Evolutionary conservation across 2,329 filamentous ascomycete genomes (phyloP), one percentile per base, ranked within the genome.

Genomic region (Xylaria sp.): DNA sequence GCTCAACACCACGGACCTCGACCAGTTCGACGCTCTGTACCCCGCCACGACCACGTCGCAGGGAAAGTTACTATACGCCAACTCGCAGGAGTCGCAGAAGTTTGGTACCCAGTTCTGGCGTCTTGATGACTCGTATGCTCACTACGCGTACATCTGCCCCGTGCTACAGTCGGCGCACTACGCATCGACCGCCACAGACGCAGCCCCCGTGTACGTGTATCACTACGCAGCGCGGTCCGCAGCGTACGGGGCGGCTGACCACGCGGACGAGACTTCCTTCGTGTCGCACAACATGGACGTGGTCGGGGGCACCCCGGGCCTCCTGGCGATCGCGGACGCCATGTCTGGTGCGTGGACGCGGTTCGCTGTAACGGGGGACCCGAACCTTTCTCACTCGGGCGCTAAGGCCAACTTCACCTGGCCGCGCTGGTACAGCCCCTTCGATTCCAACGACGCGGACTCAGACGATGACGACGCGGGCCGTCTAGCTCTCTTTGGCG

Each of bases 141-240:
- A 91, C 74, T 91, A 88, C 74, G 89, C 88, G 0, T 91, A 91
- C 74, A 86, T 90, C 57, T 87, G 86, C 26, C 89, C 89, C 0
- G 87, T 91, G 0, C 80, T 89, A 3, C 87, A 90, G 75, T 88
- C 86, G 0, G 88, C 86, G 0, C 80, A 86, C 63, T 82, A 81
- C 33, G 78, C 82, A 31, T 80, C 80, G 9, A 71, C 69, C 1
- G 76, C 73, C 0, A 31, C 64, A 4, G 64, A 68, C 49, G 71
- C 74, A 4, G 48, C 74, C 67, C 62, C 79, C 72, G 72, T 86
- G 0, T 88, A 87, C 71, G 80, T 89, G 0, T 91, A 90, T 75
- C 86, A 89, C 74, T 91, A 84, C 76, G 88, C 88, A 0, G 82
- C 86, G 0, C 81, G 81, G n/a, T 79, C 79, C 3, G 66, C 70